Evolutionary conservation across 129 eudicot genomes (phyloP).

Genomic region (Lonicera japonica): DNA sequence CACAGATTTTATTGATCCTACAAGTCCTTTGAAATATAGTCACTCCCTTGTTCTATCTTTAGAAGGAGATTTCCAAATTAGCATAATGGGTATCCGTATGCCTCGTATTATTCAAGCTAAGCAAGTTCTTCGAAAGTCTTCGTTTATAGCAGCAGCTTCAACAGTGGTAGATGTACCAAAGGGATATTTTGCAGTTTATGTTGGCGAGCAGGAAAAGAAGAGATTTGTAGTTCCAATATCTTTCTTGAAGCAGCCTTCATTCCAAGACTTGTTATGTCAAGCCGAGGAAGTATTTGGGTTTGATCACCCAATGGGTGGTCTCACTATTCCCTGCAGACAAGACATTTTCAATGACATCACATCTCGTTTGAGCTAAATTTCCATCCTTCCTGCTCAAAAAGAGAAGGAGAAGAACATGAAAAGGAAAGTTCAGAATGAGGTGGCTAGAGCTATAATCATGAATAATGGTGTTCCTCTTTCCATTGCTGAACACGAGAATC

Average conservation of each 20-base stretch:
- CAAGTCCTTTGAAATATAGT: not conserved
- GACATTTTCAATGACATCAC: slow-evolving; percentile 15
- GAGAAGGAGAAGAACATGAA: slow-evolving; percentile 48
- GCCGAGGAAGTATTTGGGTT: slow-evolving; percentile 26
- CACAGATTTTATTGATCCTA: not conserved
- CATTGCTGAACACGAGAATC: slow-evolving; percentile 31
- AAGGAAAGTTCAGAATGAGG: slow-evolving; percentile 39
- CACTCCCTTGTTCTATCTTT: not conserved
- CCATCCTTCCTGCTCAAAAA: too few relatives aligned
- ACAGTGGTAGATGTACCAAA: slow-evolving; percentile 19
- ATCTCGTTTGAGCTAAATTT: too few relatives aligned
- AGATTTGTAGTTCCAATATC: too few relatives aligned
- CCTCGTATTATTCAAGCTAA: slow-evolving; percentile 2
- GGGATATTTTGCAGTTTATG: too few relatives aligned
- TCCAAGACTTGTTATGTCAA: too few relatives aligned
- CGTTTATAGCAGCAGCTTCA: not conserved
- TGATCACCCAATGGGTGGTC: slow-evolving; percentile 33
- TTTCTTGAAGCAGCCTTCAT: too few relatives aligned
- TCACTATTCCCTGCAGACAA: not conserved
- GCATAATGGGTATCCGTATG: not conserved
- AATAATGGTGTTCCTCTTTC: slow-evolving; percentile 40
- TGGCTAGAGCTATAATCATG: slow-evolving; percentile 31
- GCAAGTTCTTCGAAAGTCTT: slow-evolving; percentile 4
- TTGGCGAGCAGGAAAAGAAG: too few relatives aligned
- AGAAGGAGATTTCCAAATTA: not conserved